phyloP scores from a whole-genome alignment of 2,329 filamentous ascomycete genomes.

The Colletotrichum higginsianum region DNA sequence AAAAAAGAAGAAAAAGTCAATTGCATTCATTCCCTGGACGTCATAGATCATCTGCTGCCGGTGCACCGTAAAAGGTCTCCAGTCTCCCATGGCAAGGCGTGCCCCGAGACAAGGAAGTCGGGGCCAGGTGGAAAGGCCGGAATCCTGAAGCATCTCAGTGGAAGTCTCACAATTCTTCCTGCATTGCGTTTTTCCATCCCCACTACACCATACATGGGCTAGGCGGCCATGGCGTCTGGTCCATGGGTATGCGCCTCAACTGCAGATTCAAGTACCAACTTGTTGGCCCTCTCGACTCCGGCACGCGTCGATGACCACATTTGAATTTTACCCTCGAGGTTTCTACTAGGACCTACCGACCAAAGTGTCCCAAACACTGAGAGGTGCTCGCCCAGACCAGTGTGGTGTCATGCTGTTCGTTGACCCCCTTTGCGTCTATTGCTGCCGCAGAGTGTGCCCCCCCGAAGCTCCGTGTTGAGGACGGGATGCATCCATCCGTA shows the following conservation, averaged over 20 bases:
- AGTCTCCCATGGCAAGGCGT: slow-evolving; percentile 30
- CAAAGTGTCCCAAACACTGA: slow-evolving; percentile 1
- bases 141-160: slow-evolving; percentile 8
- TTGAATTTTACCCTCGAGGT: too few species aligned
- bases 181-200: slow-evolving; percentile 27
- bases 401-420: slow-evolving; percentile 3
- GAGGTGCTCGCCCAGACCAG: not conserved
- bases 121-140: slow-evolving; percentile 8
- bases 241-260: slow-evolving; percentile 21
- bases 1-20: not conserved
- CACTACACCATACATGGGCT: not conserved
- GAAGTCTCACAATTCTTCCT: slow-evolving; percentile 25
- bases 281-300: not conserved
- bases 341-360: slow-evolving; percentile 14
- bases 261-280: slow-evolving; percentile 20
- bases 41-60: slow-evolving; percentile 12
- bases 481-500: slow-evolving; percentile 32
- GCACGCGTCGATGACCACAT: not conserved
- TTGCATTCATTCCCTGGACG: not conserved
- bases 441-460: slow-evolving; percentile 30
- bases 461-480: slow-evolving; percentile 10
- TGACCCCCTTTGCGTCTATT: slow-evolving; percentile 6
- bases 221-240: slow-evolving; percentile 19
- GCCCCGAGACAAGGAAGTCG: slow-evolving; percentile 27
- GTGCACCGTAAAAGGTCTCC: slow-evolving; percentile 21